A percentile compares a stretch with the other conserved stretches of the same genome.
Conservation (phyloP, 805 yeast genomes). For the Blastobotrys americana region DNA sequence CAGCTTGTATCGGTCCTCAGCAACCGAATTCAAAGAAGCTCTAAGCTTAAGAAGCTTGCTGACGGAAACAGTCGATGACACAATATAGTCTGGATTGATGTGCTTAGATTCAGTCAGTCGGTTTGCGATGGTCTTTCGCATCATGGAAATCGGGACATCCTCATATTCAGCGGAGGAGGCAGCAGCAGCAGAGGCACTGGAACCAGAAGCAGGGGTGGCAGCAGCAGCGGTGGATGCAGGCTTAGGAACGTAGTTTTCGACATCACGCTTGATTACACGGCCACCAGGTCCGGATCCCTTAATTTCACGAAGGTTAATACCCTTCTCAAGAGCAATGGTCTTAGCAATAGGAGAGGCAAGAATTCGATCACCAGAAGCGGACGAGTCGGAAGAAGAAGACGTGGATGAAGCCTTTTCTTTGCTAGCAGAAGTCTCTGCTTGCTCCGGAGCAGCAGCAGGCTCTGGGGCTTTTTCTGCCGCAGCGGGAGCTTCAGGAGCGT, state of each 20-base stretch:
- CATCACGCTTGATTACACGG: constrained; percentile 85
- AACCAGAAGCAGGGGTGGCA: constrained; percentile 32
- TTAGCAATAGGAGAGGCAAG: constrained; percentile 94
- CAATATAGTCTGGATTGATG: constrained; percentile 85
- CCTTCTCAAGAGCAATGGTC: constrained; percentile 85
- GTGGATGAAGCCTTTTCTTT: constrained; percentile 20
- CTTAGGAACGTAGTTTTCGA: constrained; percentile 59
- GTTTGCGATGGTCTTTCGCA: constrained; percentile 91
- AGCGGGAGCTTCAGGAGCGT: constrained; percentile 40
- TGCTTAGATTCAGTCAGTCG: constrained; percentile 83
- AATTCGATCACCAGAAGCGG: constrained; percentile 51
- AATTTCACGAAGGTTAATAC: constrained; percentile 75
- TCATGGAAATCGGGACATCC: constrained; percentile 79
- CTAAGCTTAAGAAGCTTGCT: constrained; percentile 87
- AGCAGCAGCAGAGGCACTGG: constrained; percentile 38
- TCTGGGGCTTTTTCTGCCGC: constrained; percentile 7
- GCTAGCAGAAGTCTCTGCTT: constrained; percentile 23
- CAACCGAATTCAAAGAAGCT: constrained; percentile 74
- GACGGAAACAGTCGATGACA: constrained; percentile 80
- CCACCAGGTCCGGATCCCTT: constrained; percentile 95
- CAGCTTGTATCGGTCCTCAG: constrained; percentile 81
- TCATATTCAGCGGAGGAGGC: constrained; percentile 55
- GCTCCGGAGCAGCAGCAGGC: constrained; percentile 3
- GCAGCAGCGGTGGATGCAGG: constrained; percentile 29
- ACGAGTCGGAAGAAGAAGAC: constrained; percentile 33